Evolutionary conservation across 2,329 filamentous ascomycete genomes (phyloP).

Genomic region (Aspergillus fumigatus): DNA sequence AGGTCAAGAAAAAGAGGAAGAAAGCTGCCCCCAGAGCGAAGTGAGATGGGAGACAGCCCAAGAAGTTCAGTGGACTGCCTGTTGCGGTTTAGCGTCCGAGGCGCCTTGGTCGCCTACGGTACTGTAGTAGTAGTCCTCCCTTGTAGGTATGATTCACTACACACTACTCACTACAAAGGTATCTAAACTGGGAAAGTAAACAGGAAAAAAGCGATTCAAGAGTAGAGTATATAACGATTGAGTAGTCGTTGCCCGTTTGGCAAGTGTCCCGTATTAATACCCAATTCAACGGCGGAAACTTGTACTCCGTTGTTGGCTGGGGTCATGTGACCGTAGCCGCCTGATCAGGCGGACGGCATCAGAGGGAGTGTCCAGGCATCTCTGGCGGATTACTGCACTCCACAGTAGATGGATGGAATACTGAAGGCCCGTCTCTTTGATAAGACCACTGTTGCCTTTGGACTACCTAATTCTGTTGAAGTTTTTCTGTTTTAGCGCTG

Average conservation of each 20-base stretch:
- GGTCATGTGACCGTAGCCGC: background rate
- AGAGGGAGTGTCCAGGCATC: background rate
- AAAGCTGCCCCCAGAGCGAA: conserved; percentile 19
- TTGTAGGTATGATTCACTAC: background rate
- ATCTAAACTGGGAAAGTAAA: background rate
- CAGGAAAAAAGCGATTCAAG: background rate
- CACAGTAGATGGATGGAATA: background rate
- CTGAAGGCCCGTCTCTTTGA: no score
- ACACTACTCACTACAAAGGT: background rate
- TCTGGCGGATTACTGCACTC: background rate
- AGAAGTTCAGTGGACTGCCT: background rate
- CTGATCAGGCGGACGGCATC: background rate
- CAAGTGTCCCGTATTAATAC: background rate
- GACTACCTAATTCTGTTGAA: background rate
- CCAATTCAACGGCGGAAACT: background rate
- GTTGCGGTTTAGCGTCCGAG: background rate
- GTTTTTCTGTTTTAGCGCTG: background rate
- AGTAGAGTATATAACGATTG: background rate
- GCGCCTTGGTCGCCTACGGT: background rate
- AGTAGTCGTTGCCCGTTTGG: background rate
- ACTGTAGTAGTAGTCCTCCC: no score
- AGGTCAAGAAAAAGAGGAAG: conserved; percentile 16
- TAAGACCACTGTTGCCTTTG: background rate
- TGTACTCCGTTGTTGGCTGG: background rate
- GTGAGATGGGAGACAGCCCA: background rate